Evolutionary conservation across 2,329 filamentous ascomycete genomes (phyloP).

Genomic region (Cladosporium halotolerans): DNA sequence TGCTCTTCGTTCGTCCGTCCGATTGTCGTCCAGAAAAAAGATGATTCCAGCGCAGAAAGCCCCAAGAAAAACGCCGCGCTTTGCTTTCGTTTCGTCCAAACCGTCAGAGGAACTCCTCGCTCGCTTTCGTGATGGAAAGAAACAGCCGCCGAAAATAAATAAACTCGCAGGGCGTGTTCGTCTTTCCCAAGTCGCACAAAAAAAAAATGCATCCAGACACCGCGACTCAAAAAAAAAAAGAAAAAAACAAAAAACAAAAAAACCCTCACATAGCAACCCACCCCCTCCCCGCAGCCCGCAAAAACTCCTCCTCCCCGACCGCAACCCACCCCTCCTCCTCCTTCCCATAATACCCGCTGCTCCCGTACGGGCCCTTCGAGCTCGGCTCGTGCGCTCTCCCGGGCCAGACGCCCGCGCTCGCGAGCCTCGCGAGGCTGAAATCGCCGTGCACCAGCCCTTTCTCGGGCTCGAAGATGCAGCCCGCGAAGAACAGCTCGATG

Average conservation of each 20-base stretch:
- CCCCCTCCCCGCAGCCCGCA: slow-evolving; percentile 26
- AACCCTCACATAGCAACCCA: slow-evolving; percentile 27
- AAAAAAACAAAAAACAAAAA: not conserved
- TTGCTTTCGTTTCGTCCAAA: too few species aligned
- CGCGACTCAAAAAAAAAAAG: not conserved
- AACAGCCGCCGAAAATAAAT: too few species aligned
- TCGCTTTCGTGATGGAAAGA: too few species aligned
- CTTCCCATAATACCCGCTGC: slow-evolving; percentile 45
- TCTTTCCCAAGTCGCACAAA: too few species aligned
- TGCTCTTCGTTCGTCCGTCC: too few species aligned
- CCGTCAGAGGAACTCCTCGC: too few species aligned
- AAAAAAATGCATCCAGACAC: too few species aligned
- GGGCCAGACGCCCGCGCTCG: slow-evolving; percentile 38
- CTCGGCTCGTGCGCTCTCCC: slow-evolving; percentile 24
- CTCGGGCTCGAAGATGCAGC: slow-evolving; percentile 46
- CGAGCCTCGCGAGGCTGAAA: slow-evolving; percentile 39
- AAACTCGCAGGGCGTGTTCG: too few species aligned
- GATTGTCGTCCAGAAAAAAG: too few species aligned
- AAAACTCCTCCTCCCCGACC: slow-evolving; percentile 30
- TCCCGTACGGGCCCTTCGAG: slow-evolving; percentile 46
- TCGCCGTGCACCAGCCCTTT: slow-evolving; percentile 43
- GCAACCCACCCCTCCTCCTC: slow-evolving; percentile 39
- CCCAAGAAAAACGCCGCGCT: too few species aligned
- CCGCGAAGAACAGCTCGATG: slow-evolving; percentile 47
- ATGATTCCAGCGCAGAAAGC: too few species aligned